Conservation (phyloP, 2,329 filamentous ascomycete species). For the Fusarium sp. region DNA sequence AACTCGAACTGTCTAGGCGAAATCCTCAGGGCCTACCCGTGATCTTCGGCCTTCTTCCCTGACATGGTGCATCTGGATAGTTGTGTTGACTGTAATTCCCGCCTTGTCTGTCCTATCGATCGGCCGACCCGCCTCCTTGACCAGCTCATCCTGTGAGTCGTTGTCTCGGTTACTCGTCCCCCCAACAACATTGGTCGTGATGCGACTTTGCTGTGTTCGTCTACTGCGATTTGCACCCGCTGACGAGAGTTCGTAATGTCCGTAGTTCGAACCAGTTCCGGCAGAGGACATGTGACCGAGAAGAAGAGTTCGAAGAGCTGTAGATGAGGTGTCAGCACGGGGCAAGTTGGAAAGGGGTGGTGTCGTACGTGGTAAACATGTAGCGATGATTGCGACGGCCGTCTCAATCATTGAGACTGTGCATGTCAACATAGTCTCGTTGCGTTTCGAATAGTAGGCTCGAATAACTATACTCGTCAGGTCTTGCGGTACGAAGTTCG, state of each 20-base stretch:
- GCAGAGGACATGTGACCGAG: slow-evolving; percentile 36
- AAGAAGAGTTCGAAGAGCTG: slow-evolving; percentile 37
- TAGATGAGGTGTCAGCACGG: too few species aligned
- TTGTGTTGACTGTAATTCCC: slow-evolving; percentile 39
- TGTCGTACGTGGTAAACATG: slow-evolving; percentile 50
- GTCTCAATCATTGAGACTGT: slow-evolving; percentile 55
- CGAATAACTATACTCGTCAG: slow-evolving; percentile 45
- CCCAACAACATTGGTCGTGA: slow-evolving; percentile 39
- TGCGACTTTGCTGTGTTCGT: slow-evolving; percentile 37
- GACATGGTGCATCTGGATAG: slow-evolving; percentile 32
- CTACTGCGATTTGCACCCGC: slow-evolving; percentile 28
- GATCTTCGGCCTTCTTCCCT: slow-evolving; percentile 15
- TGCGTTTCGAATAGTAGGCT: slow-evolving; percentile 50
- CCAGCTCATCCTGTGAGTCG: slow-evolving; percentile 41
- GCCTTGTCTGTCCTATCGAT: slow-evolving; percentile 11
- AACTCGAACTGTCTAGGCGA: not conserved
- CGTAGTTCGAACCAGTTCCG: slow-evolving; percentile 37
- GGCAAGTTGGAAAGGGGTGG: too few species aligned
- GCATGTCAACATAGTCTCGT: slow-evolving; percentile 53
- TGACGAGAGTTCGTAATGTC: slow-evolving; percentile 40
- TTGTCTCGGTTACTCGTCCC: slow-evolving; percentile 35
- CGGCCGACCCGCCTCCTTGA: slow-evolving; percentile 21
- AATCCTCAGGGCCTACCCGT: slow-evolving; percentile 7
- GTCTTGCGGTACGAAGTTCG: accelerated
- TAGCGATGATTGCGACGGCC: slow-evolving; percentile 54